phyloP scores from a whole-genome alignment of 371 early-diverging fungal genomes.

The Mucor piriformis region DNA sequence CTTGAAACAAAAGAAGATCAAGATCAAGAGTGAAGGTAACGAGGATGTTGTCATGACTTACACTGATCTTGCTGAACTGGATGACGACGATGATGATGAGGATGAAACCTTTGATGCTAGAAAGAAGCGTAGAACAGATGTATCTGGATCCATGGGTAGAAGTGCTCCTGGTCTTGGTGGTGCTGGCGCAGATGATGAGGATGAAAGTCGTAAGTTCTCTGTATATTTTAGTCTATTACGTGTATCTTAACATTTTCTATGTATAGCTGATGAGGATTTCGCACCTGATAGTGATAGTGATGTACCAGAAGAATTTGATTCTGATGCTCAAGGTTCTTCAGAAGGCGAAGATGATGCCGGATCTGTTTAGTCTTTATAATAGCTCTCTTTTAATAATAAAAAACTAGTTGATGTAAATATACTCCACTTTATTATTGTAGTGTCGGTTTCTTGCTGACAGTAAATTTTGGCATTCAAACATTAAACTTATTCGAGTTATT shows the following conservation, averaged over 20 bases:
- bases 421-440: no score
- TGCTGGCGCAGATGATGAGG: slow-evolving; percentile 59
- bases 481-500: no score
- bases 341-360: slow-evolving; percentile 39
- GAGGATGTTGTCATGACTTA: slow-evolving; percentile 65
- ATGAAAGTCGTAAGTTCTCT: slow-evolving; percentile 58
- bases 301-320: slow-evolving; percentile 90
- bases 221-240: neutral
- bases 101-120: slow-evolving; percentile 38
- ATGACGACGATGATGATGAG: slow-evolving; percentile 56
- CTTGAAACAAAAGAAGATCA: slow-evolving; percentile 81
- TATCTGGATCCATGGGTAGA: slow-evolving; percentile 10
- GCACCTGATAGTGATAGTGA: slow-evolving; percentile 84
- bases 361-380: slow-evolving; percentile 3
- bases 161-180: slow-evolving; percentile 34
- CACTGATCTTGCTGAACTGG: slow-evolving; percentile 62
- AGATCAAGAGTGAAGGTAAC: slow-evolving; percentile 75
- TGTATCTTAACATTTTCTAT: slow-evolving; percentile 1
- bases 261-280: slow-evolving; percentile 90
- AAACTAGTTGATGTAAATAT: no score
- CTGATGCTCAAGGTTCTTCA: slow-evolving; percentile 59
- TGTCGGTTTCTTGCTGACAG: no score
- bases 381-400: neutral
- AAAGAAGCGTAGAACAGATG: slow-evolving; percentile 51
- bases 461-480: no score